Conservation (phyloP, 345 rosid genomes). For the Eutrema heterophyllum region DNA sequence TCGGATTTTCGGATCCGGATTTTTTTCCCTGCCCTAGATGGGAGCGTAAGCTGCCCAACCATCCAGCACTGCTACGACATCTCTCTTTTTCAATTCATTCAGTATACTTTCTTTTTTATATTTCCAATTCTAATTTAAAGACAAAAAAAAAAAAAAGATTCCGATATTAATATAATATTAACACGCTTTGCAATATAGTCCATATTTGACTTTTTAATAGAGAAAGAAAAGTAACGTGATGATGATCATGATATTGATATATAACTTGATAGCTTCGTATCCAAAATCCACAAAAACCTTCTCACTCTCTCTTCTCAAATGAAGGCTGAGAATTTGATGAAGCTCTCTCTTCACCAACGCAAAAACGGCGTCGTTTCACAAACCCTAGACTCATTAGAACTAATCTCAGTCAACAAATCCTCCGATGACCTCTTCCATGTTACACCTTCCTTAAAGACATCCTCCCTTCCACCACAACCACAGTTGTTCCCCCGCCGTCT, state of each 20-base stretch:
- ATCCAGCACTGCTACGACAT: not conserved
- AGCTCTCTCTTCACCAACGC: conserved; percentile 29
- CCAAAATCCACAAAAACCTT: not conserved
- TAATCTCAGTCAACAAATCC: conserved; percentile 31
- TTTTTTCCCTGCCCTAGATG: too few species aligned
- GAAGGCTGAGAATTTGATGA: conserved; percentile 16
- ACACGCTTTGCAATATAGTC: conserved; percentile 9
- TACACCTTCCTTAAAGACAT: conserved; percentile 82
- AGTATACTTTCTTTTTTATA: not conserved
- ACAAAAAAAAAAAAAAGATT: not conserved
- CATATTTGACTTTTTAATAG: conserved; percentile 23
- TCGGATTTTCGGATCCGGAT: too few species aligned
- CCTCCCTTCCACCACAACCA: conserved; percentile 41
- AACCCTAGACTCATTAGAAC: conserved; percentile 32
- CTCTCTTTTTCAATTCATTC: not conserved
- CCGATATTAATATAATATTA: not conserved
- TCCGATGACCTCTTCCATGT: conserved; percentile 16
- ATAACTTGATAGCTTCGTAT: conserved; percentile 1
- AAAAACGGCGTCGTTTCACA: conserved; percentile 24
- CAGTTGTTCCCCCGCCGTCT: conserved; percentile 49
- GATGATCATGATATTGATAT: not conserved
- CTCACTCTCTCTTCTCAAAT: conserved; percentile 7
- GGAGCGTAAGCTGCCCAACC: not conserved
- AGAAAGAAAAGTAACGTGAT: conserved; percentile 1
- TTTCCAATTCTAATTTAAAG: not conserved